Evolutionary conservation across 1,139 yeast genomes (phyloP), one percentile per base, ranked within the genome.

Genomic region (Saccharomyces pastorianus): DNA sequence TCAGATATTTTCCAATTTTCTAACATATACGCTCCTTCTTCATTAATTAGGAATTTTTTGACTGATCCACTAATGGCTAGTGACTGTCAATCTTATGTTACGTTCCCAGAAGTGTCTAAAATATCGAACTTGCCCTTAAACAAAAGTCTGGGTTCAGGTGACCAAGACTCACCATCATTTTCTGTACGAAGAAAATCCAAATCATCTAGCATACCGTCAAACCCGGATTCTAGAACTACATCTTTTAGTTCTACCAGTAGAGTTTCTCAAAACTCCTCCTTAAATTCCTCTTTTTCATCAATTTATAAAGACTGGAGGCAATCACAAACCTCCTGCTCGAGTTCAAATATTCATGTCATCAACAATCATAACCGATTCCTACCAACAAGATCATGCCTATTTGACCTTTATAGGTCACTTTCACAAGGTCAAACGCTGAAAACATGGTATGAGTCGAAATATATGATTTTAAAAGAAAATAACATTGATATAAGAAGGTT

Each of bases 21-120:
- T 50, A 93, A 89, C 69, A 82, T 85, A 25, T 93, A 93, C 71
- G 95, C 97, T 0, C 89, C 96, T 6, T 89, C 98, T 0, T 84
- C 95, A 47, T 79, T 81, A 52, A 81, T 95, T 42, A 83, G 86
- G 2, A 72, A 76, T 50, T 88, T 95, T 62, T 73, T 88, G 50
- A 78, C 79, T 49, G 83, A 83, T 56, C 77, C 79, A 6, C 77
- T 78, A 0, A 77, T 90, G 79, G 87, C 91, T n/a, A 79, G 80
- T 28, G 95, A 89, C 60, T 91, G 97, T 66, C 96, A 88, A 66
- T 82, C 85, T 0, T 91, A 89, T 66, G 90, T 90, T 1, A 74
- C 82, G 3, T 64, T 70, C n/a, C 64, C 68, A 31, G 64, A 54
- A 47, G 55, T 27, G 31, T 64, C 65, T 11, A 56, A 31, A 38